These are phyloP conservation scores for Gleditsia sinensis DNA, from an alignment of 306 rosid genomes.

Conservation along the genomic window DNA sequence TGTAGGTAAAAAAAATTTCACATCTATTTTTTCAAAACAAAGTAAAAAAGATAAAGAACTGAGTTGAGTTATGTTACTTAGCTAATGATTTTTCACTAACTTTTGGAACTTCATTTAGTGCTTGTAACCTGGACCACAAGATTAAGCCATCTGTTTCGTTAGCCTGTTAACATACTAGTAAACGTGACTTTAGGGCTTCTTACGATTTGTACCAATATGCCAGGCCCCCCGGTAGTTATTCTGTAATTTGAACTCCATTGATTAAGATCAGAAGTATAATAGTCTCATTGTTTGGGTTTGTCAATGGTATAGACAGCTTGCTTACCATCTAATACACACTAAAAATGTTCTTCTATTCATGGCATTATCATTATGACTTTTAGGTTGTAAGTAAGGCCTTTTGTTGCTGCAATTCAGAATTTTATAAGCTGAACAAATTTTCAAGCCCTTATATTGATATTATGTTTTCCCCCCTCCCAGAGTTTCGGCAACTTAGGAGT, in stretches of 20 bases:
- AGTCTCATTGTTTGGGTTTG: conserved; percentile 10
- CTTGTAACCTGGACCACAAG: background rate
- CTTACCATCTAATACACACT: background rate
- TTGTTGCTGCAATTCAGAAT: background rate
- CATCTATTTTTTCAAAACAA: conserved; percentile 11
- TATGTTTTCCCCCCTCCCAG: conserved; percentile 37
- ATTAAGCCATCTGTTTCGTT: background rate
- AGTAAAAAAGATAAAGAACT: background rate
- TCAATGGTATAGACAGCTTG: background rate
- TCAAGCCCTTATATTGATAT: conserved; percentile 11
- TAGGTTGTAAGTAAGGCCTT: background rate
- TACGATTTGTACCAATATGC: background rate
- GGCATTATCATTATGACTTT: background rate
- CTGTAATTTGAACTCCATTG: background rate
- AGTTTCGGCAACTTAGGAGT: conserved; percentile 79
- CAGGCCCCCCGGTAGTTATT: background rate
- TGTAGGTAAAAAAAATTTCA: conserved; percentile 4
- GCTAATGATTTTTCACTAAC: conserved; percentile 8
- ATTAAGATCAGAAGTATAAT: background rate
- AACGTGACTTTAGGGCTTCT: background rate
- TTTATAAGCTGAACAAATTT: background rate
- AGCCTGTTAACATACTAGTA: background rate
- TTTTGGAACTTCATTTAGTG: conserved; percentile 7
- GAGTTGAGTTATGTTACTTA: conserved; percentile 6
- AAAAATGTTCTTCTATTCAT: background rate